Conservation (phyloP, 2,329 filamentous ascomycete genomes). For the Paracorniculantispora psalliotae region DNA sequence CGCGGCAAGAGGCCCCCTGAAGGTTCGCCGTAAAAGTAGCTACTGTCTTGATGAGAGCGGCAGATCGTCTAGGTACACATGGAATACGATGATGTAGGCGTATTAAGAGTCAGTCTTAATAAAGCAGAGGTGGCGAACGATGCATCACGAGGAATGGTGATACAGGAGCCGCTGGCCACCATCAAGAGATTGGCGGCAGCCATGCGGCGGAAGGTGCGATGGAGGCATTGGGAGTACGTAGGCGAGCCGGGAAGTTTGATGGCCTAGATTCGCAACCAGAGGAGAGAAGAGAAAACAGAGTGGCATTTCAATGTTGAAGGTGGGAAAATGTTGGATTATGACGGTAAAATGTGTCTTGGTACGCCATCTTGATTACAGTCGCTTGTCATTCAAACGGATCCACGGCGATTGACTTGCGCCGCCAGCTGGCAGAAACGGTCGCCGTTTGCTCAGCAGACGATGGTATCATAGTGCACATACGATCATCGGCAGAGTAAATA, state of each 20-base stretch:
- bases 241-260: not conserved
- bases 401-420: no score
- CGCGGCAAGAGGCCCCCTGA: not conserved
- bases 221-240: not conserved
- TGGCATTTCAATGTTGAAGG: not conserved
- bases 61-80: not conserved
- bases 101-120: slow-evolving; percentile 4
- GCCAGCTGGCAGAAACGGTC: not conserved
- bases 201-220: not conserved
- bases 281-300: not conserved
- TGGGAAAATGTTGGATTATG: not conserved
- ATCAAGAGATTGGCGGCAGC: not conserved
- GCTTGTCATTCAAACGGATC: no score
- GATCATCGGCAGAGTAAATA: no score
- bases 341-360: no score
- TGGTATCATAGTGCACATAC: no score
- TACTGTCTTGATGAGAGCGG: not conserved
- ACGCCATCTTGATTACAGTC: not conserved
- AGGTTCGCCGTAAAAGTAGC: not conserved
- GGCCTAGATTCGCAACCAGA: not conserved
- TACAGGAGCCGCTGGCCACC: not conserved
- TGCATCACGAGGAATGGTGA: not conserved
- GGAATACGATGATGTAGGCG: slow-evolving; percentile 1
- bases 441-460: not conserved
- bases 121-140: not conserved